Base-by-base conservation (phyloP, 163 green algal species). In the Coccomyxa subellipsoidea region DNA sequence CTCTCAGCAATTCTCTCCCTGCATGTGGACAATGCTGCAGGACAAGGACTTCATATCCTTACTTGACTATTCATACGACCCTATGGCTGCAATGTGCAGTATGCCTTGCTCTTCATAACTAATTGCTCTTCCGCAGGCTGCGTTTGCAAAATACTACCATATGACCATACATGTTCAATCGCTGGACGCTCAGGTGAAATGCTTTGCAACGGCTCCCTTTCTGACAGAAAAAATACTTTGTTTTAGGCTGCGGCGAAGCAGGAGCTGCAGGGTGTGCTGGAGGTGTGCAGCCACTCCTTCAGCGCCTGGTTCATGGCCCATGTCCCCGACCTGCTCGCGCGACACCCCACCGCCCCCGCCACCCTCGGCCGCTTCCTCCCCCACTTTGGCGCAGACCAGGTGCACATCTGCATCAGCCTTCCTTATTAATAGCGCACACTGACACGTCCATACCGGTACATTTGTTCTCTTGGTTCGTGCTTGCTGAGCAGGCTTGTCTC, bases 291-390 rank as follows among this genome's bases (percentile, higher is more conserved):
- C 66, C 29, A 8, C 8, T 73, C 66, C 66, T 73, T 73, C 66
- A 73, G 66, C 66, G 21, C 29, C 66, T 73, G 66, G 66, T 73
- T 73, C 66, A 73, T 73, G 66, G 66, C 66, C 10, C 66, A 73
- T 34, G 10, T 73, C 29, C 66, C 66, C 27, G 29, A 32, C 29
- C 66, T 73, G 29, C 66, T 73, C 10, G 66, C 66, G 7, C 66
- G 66, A 32, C 66, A 73, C n/a, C 66, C 66, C n/a, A 18, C 29
- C 66, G 66, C 66, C 8, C 29, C 66, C 31, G 66, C 47, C 47
- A 59, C n/a, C 29, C 66, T 73, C 29, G 66, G 29, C 66, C 27
- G 66, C 29, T 34, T 34, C 66, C 66, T 73, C 21, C 29, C 27
- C 27, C 66, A 73, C 66, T 73, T 73, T 7, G 66, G 66, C 66